Conservation (phyloP, 139 green algal species). For the Chlamydomonas sphaeroides region DNA sequence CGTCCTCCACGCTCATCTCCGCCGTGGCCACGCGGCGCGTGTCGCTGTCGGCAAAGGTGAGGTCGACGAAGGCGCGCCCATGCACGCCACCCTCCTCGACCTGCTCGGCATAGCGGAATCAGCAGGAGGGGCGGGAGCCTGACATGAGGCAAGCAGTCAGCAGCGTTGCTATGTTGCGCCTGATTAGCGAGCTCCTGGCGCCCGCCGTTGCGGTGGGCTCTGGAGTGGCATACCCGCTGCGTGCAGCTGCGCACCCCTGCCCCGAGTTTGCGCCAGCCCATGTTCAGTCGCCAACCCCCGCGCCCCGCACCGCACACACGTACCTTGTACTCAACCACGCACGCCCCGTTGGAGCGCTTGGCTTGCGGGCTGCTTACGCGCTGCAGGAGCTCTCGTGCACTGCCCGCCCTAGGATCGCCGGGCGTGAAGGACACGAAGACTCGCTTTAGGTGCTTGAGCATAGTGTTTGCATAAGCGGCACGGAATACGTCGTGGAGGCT, state of each 20-base stretch:
- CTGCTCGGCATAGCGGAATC: too few species aligned
- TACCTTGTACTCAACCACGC: slow-evolving; percentile 55
- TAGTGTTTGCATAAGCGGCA: not conserved
- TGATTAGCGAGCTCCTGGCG: too few species aligned
- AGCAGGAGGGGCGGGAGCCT: too few species aligned
- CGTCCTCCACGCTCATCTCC: slow-evolving; percentile 48
- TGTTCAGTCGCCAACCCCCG: too few species aligned
- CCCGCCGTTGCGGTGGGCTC: too few species aligned
- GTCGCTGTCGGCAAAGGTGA: slow-evolving; percentile 59
- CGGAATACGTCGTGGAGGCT: too few species aligned
- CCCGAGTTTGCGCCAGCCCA: too few species aligned
- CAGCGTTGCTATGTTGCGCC: too few species aligned
- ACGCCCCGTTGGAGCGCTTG: slow-evolving; percentile 60
- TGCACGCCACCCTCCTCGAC: slow-evolving; percentile 38
- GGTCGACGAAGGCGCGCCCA: slow-evolving; percentile 51
- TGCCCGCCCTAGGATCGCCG: slow-evolving; percentile 30
- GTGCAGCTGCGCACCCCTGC: too few species aligned
- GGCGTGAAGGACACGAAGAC: slow-evolving; percentile 61
- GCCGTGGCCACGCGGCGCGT: slow-evolving; percentile 44
- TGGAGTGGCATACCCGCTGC: too few species aligned
- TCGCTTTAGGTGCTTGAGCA: slow-evolving; percentile 52
- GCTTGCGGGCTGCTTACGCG: slow-evolving; percentile 49
- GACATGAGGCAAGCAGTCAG: too few species aligned
- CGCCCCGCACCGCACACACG: too few species aligned
- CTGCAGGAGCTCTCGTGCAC: slow-evolving; percentile 60